Evolutionary conservation across 176 grass and related monocot species (phyloP).

Genomic region (Bothriochloa decipiens): DNA sequence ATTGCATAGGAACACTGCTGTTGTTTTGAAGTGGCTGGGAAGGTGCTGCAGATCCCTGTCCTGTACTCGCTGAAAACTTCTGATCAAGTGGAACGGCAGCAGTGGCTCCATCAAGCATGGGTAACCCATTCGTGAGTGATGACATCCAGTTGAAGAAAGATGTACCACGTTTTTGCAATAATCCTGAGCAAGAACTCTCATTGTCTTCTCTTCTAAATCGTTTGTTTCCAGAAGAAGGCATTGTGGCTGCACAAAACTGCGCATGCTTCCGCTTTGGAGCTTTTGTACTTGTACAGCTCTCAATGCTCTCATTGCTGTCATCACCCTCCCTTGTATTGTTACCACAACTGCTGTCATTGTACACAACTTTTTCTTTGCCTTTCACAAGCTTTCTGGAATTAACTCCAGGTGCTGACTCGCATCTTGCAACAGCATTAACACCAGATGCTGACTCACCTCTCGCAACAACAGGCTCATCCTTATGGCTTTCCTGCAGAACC

Average conservation of each 20-base stretch:
- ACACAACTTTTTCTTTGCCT: slow-evolving; percentile 77
- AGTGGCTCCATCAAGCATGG: slow-evolving; percentile 35
- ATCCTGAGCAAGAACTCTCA: slow-evolving; percentile 49
- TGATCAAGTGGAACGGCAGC: slow-evolving; percentile 57
- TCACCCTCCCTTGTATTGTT: slow-evolving; percentile 52
- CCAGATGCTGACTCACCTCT: slow-evolving; percentile 33
- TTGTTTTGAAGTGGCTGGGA: slow-evolving; percentile 37
- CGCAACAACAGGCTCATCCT: slow-evolving; percentile 32
- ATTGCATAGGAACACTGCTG: slow-evolving; percentile 34
- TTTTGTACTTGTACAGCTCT: slow-evolving; percentile 67
- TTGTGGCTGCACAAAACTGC: slow-evolving; percentile 27
- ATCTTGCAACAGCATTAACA: slow-evolving; percentile 33
- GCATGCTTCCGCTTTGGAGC: slow-evolving; percentile 60
- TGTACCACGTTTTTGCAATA: slow-evolving; percentile 54
- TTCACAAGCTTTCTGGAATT: slow-evolving; percentile 53
- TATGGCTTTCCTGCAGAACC: slow-evolving; percentile 27
- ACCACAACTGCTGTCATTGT: slow-evolving; percentile 47
- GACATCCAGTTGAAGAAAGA: slow-evolving; percentile 98
- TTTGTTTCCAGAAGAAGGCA: slow-evolving; percentile 56
- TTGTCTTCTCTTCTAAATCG: slow-evolving; percentile 59
- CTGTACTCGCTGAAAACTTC: slow-evolving; percentile 44
- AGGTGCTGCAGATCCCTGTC: slow-evolving; percentile 46
- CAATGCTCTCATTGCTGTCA: slow-evolving; percentile 82
- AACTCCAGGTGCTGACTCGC: slow-evolving; percentile 28
- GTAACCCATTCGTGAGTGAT: slow-evolving; percentile 63